These are phyloP conservation scores for Diversispora epigaea DNA, from an alignment of 192 early-diverging fungal species.

Conservation along the genomic window DNA sequence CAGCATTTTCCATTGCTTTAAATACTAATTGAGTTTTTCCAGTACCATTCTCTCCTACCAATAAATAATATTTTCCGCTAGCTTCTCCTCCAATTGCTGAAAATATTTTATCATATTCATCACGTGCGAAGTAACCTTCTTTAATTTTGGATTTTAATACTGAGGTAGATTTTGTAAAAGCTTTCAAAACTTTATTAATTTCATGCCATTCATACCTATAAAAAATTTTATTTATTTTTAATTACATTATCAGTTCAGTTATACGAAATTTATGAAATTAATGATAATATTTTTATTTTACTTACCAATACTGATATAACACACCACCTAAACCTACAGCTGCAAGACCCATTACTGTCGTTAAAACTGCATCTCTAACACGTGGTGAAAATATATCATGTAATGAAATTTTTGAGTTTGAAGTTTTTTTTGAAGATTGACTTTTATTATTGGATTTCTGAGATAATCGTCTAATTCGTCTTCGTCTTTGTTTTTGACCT, in stretches of 20 bases:
- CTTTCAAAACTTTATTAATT: constrained; percentile 12
- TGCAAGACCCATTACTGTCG: constrained; percentile 26
- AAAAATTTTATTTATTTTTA: background rate
- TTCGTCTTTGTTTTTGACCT: background rate
- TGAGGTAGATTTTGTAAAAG: constrained; percentile 17
- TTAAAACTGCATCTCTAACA: constrained; percentile 30
- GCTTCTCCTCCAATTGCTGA: background rate
- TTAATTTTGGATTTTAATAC: constrained; percentile 6
- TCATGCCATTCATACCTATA: constrained; percentile 32
- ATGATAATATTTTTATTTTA: background rate
- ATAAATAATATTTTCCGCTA: constrained; percentile 17
- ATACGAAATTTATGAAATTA: background rate
- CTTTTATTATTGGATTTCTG: too few relatives aligned
- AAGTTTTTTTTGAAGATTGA: background rate
- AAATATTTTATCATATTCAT: constrained; percentile 6
- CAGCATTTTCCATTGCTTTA: constrained; percentile 25
- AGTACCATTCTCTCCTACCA: constrained; percentile 28
- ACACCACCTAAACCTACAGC: constrained; percentile 31
- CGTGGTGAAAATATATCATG: background rate
- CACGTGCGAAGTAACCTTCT: background rate
- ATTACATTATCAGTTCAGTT: too few relatives aligned
- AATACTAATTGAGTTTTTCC: constrained; percentile 32
- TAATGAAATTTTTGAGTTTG: background rate
- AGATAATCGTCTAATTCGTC: background rate
- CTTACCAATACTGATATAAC: constrained; percentile 21